A percentile compares a stretch with the other conserved stretches of the same genome.
Evolutionary conservation across 2,329 filamentous ascomycete genomes (phyloP).

Genomic region (Xylariaceae sp.): DNA sequence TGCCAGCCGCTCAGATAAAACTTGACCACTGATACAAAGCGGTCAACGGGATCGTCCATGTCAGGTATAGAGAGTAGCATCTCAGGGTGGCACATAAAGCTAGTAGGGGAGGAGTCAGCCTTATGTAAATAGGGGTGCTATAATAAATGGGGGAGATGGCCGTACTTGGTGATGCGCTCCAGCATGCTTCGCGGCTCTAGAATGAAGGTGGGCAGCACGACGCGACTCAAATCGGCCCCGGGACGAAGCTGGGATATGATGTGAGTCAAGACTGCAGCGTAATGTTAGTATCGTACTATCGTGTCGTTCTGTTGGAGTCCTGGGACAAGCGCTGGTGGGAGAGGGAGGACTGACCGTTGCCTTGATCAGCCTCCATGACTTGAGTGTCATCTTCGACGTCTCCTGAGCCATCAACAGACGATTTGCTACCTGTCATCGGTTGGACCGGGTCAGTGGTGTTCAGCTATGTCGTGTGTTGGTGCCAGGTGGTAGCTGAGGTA

Average conservation of each 20-base stretch:
- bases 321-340: not conserved
- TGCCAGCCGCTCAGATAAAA: constrained; percentile 99
- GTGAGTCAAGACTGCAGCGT: constrained; percentile 75
- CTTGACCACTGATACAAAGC: constrained; percentile 94
- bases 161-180: constrained; percentile 96
- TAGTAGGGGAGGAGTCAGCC: constrained; percentile 36
- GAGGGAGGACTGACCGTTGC: constrained; percentile 67
- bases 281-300: constrained; percentile 15
- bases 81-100: constrained; percentile 99
- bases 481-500: not conserved
- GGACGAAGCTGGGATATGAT: constrained; percentile 97
- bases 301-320: not conserved
- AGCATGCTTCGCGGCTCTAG: constrained; percentile 97
- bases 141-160: constrained; percentile 13
- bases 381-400: constrained; percentile 69
- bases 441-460: not conserved
- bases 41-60: constrained; percentile 82
- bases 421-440: constrained; percentile 25
- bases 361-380: constrained; percentile 86
- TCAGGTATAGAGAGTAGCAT: constrained; percentile 83
- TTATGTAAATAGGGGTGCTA: not conserved
- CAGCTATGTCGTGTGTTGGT: not conserved
- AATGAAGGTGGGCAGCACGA: constrained; percentile 95
- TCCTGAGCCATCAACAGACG: constrained; percentile 54
- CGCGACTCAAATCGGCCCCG: constrained; percentile 89